phyloP scores from a whole-genome alignment of 2,329 filamentous ascomycete species.

The Graphium sp. region DNA sequence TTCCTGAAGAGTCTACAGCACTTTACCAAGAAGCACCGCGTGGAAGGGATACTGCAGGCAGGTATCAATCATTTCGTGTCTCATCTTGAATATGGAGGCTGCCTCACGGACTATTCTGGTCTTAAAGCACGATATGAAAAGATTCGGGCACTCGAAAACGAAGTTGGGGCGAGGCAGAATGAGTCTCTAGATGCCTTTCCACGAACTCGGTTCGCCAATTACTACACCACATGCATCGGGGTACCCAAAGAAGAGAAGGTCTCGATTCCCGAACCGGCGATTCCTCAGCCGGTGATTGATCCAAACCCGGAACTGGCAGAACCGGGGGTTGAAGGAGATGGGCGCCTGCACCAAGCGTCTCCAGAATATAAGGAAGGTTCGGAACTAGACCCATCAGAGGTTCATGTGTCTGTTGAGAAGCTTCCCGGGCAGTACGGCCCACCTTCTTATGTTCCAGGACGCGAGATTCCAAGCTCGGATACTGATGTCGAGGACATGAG shows the following conservation, averaged over 20 bases:
- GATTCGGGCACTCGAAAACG: conserved; percentile 55
- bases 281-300: too few relatives aligned
- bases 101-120: conserved; percentile 58
- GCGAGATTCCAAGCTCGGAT: too few relatives aligned
- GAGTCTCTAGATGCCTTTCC: conserved; percentile 17
- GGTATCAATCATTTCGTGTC: conserved; percentile 60
- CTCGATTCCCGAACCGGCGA: too few relatives aligned
- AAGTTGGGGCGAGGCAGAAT: conserved; percentile 30
- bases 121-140: conserved; percentile 54
- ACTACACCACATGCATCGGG: conserved; percentile 76
- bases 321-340: too few relatives aligned
- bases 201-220: conserved; percentile 78
- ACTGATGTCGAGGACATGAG: too few relatives aligned
- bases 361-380: too few relatives aligned
- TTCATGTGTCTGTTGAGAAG: too few relatives aligned
- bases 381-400: too few relatives aligned
- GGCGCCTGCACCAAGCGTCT: too few relatives aligned
- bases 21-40: conserved; percentile 66
- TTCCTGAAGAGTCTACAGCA: conserved; percentile 53
- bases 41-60: conserved; percentile 51
- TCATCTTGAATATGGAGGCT: conserved; percentile 69
- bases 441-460: too few relatives aligned
- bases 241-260: conserved; percentile 34
- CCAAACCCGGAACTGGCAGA: too few relatives aligned
- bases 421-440: too few relatives aligned